Evolutionary conservation across 352 stramenopile species (phyloP), one percentile per base, ranked within the genome.

Genomic region (Aphanomyces astaci): DNA sequence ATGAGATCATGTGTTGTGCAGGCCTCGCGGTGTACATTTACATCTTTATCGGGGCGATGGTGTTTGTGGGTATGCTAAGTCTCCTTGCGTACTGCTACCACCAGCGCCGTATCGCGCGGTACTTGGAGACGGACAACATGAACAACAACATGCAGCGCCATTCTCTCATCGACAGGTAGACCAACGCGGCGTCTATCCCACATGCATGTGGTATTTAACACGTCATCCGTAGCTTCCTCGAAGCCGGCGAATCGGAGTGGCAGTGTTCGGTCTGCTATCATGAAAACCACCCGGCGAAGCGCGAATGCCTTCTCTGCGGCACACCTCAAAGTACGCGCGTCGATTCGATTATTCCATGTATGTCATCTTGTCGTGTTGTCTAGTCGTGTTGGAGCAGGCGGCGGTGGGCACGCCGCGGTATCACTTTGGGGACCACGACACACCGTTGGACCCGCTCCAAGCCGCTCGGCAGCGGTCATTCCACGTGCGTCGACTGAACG

Each of bases 71-170:
- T 22, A 48, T 75, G 10, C 67, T 71, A 19, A 82, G 73, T 63
- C 33, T 90, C 45, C 45, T 84, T 22, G 63, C 83, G 1, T 93
- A 93, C 62, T 90, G 75, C 68, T 73, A 82, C 57, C 83, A 92
- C 45, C 82, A 87, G 55, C 81, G 80, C 9, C 81, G 81, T 7
- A 19, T 87, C 5, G 75, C 71, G 24, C 81, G 76, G 0, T 89
- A 83, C 40, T 73, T 85, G 19, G 78, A 89, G 36, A 49, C 77
- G 32, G 81, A 90, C 75, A 93, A 91, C 51, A 72, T 71, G 70
- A 88, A 88, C 73, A 93, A 93, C 77, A 93, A 93, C 73, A 91
- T 93, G 81, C 85, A 93, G 75, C 80, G 85, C 13, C 78, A 93
- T 65, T 89, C 86, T 46, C 78, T 93, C 13, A 77, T 92, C 32